phyloP scores from a whole-genome alignment of 176 grass and related monocot species.

The Carex kokanica region DNA sequence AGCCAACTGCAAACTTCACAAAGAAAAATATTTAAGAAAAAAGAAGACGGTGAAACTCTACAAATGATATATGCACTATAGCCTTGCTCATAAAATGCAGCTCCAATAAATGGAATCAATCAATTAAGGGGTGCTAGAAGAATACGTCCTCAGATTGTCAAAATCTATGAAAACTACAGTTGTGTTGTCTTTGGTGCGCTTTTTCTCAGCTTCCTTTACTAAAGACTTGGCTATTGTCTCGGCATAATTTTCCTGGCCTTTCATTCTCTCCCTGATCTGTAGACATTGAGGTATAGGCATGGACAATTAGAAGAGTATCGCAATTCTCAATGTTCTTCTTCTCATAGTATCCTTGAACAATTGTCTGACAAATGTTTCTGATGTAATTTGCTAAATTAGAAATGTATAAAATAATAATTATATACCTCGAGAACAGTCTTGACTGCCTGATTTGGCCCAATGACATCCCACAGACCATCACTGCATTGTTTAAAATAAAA shows the following conservation, averaged over 20 bases:
- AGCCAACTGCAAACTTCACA: conserved; percentile 9
- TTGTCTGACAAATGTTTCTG: background rate
- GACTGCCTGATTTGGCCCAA: conserved; percentile 56
- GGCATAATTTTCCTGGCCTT: conserved; percentile 15
- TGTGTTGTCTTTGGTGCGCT: conserved; percentile 77
- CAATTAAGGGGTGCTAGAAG: conserved; percentile 28
- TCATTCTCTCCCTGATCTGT: conserved; percentile 45
- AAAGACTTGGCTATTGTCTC: conserved; percentile 54
- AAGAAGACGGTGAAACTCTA: background rate
- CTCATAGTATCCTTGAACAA: background rate
- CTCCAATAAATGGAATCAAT: conserved; percentile 3
- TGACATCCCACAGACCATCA: conserved; percentile 93
- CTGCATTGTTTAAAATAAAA: conserved; percentile 24
- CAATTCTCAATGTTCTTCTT: background rate
- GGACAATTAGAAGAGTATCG: background rate
- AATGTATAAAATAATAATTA: background rate
- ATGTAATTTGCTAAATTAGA: background rate
- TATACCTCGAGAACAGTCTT: conserved; percentile 59
- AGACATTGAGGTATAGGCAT: background rate
- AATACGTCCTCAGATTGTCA: conserved; percentile 57
- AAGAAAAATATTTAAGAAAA: background rate
- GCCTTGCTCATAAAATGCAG: conserved; percentile 2
- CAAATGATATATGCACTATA: conserved; percentile 21
- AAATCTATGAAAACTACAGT: conserved; percentile 91
- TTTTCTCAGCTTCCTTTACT: conserved; percentile 53